Percentiles rank a stretch among this genome's conserved stretches.
phyloP scores from a whole-genome alignment of 2,329 filamentous ascomycete genomes.

The Teratosphaeria viscida region DNA sequence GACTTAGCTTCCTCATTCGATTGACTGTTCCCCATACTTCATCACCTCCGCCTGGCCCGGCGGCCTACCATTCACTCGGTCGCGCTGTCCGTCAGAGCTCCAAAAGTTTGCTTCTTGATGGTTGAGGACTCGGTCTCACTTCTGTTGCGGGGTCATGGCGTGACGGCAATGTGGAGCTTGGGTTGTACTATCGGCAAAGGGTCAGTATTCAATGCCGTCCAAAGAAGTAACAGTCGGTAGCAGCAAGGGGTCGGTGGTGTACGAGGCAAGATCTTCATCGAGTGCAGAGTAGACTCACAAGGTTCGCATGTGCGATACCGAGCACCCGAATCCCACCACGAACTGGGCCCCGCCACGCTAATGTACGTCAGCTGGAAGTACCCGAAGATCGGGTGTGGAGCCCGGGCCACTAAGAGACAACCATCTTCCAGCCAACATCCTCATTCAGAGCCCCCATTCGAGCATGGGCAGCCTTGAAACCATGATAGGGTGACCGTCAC shows the following conservation, averaged over 20 bases:
- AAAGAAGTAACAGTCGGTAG: neutral
- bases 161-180: neutral
- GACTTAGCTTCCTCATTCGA: conserved; percentile 2
- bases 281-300: neutral
- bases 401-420: neutral
- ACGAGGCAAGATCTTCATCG: neutral
- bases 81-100: neutral
- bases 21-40: conserved; percentile 8
- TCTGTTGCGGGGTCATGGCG: neutral
- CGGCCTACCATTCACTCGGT: neutral
- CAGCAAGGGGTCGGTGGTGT: neutral
- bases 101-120: neutral
- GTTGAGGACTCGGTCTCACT: neutral
- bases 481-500: neutral
- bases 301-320: neutral
- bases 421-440: neutral
- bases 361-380: neutral
- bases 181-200: neutral
- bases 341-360: neutral
- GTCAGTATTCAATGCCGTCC: neutral
- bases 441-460: neutral
- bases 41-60: neutral
- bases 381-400: neutral
- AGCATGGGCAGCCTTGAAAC: neutral
- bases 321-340: neutral